A percentile compares a stretch with the other conserved stretches of the same genome.
Evolutionary conservation across 192 early-diverging fungal species (phyloP).

Genomic region (Thoreauomyces humboldtii): DNA sequence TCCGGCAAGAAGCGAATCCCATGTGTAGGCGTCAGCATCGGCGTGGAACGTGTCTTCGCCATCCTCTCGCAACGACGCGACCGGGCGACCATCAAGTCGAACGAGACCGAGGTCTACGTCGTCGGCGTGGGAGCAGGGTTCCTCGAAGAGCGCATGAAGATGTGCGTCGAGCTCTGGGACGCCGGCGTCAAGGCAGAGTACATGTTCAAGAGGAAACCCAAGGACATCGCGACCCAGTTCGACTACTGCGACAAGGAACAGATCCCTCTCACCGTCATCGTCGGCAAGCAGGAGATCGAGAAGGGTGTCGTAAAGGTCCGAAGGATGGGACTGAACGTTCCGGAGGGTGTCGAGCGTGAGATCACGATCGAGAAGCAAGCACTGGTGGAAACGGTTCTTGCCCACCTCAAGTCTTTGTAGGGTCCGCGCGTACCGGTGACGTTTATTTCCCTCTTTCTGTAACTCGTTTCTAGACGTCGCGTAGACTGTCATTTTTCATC

Average conservation of each 20-base stretch:
- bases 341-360: constrained; percentile 17
- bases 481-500: no score
- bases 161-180: constrained; percentile 89
- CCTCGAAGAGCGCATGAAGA: constrained; percentile 84
- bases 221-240: constrained; percentile 71
- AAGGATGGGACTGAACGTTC: constrained; percentile 13
- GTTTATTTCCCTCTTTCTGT: no score
- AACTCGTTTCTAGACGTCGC: no score
- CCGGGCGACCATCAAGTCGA: constrained; percentile 53
- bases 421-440: no score
- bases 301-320: constrained; percentile 84
- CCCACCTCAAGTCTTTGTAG: constrained; percentile 9
- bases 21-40: constrained; percentile 93
- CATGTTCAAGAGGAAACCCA: constrained; percentile 88
- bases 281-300: constrained; percentile 79
- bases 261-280: constrained; percentile 88
- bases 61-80: constrained; percentile 40
- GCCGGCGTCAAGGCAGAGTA: constrained; percentile 86
- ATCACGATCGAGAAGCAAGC: constrained; percentile 10
- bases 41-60: constrained; percentile 94
- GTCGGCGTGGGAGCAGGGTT: constrained; percentile 76
- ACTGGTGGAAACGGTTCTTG: constrained; percentile 25
- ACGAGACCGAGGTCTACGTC: constrained; percentile 82
- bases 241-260: constrained; percentile 75
- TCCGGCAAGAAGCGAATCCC: constrained; percentile 75